phyloP scores from a whole-genome alignment of 2,329 filamentous ascomycete genomes.

The Colletotrichum melonis region DNA sequence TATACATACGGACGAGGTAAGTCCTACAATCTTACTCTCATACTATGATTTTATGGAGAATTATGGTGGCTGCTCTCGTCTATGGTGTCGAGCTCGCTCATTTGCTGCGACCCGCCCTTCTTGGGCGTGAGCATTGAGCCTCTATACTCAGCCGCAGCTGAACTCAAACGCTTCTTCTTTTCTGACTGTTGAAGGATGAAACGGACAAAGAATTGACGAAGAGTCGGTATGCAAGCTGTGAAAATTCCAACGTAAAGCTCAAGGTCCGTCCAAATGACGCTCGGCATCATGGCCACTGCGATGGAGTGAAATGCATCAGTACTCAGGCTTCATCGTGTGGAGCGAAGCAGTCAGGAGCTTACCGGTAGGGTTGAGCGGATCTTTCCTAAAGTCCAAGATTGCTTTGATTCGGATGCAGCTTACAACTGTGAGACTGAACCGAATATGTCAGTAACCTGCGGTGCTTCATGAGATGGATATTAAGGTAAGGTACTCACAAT shows the following conservation, averaged over 20 bases:
- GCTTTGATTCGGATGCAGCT: not conserved
- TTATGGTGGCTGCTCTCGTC: slow-evolving; percentile 4
- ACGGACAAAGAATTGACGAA: slow-evolving; percentile 30
- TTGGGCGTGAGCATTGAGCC: not conserved
- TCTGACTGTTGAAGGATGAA: slow-evolving; percentile 21
- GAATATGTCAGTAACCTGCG: not conserved
- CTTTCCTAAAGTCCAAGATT: slow-evolving; percentile 8
- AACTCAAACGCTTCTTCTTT: slow-evolving; percentile 21
- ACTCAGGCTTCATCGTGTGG: too few species aligned
- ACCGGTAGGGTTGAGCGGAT: slow-evolving; percentile 24
- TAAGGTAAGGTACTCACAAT: slow-evolving; percentile 1
- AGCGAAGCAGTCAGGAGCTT: not conserved
- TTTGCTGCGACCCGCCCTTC: not conserved
- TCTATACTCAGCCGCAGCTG: not conserved
- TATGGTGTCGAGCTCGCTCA: slow-evolving; percentile 10
- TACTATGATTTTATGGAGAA: not conserved
- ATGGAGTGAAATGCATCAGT: not conserved
- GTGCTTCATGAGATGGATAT: too few species aligned
- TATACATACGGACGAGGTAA: too few species aligned
- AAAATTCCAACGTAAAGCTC: slow-evolving; percentile 23
- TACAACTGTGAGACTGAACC: slow-evolving; percentile 10
- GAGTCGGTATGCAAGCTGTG: slow-evolving; percentile 26
- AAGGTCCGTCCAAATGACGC: slow-evolving; percentile 17
- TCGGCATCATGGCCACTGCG: slow-evolving; percentile 25
- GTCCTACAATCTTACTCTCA: too few species aligned